phyloP scores from a whole-genome alignment of 2,329 filamentous ascomycete genomes.

The Ceratocystis papillata region DNA sequence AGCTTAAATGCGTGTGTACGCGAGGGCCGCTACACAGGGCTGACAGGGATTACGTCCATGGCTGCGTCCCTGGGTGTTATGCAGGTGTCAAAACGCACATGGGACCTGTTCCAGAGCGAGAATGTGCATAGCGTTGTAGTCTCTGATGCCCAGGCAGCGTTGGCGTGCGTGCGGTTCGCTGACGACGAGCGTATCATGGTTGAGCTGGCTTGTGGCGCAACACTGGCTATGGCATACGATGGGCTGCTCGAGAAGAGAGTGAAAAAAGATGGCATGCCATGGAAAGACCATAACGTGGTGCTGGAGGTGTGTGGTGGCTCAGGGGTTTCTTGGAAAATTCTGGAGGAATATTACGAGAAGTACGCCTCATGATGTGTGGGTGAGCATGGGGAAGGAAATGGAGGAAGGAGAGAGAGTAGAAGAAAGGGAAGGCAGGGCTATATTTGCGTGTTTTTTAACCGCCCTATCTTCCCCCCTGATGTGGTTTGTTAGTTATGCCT shows the following conservation, averaged over 20 bases:
- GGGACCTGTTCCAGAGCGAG: conserved; percentile 44
- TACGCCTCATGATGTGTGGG: conserved; percentile 29
- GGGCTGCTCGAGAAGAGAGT: conserved; percentile 46
- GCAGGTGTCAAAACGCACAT: conserved; percentile 56
- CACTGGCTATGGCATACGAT: conserved; percentile 55
- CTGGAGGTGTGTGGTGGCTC: conserved; percentile 75
- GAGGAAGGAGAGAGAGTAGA: background rate
- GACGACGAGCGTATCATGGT: conserved; percentile 75
- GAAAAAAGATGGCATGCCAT: conserved; percentile 48
- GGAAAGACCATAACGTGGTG: conserved; percentile 60
- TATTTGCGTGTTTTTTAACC: background rate
- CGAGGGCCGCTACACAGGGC: conserved; percentile 46
- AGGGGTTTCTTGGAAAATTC: conserved; percentile 51
- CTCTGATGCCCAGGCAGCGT: conserved; percentile 57
- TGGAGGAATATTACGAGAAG: conserved; percentile 46
- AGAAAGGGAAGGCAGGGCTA: background rate
- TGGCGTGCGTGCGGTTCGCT: conserved; percentile 63
- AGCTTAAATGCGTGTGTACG: conserved; percentile 53
- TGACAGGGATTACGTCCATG: conserved; percentile 62
- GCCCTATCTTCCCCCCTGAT: background rate
- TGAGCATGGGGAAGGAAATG: background rate
- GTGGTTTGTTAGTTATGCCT: conserved; percentile 11
- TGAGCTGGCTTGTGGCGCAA: conserved; percentile 76
- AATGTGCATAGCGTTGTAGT: conserved; percentile 34
- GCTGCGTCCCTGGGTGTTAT: conserved; percentile 65